Percentiles rank a stretch among this genome's conserved stretches.
Evolutionary conservation across 2,329 filamentous ascomycete species (phyloP).

Genomic region (Fusarium odoratissimum): DNA sequence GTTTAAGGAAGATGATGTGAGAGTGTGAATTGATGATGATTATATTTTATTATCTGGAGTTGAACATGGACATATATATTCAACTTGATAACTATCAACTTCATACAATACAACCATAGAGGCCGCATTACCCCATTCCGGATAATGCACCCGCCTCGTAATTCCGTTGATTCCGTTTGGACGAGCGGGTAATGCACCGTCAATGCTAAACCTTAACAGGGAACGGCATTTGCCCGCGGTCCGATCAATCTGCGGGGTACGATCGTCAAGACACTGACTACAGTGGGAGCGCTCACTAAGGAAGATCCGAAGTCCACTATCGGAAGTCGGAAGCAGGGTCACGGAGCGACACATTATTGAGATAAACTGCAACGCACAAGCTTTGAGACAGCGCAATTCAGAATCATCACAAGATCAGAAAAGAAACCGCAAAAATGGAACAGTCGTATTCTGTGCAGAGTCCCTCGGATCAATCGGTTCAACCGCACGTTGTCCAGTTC

Average conservation of each 20-base stretch:
- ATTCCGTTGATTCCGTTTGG: conserved; percentile 2
- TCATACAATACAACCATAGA: not conserved
- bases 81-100: not conserved
- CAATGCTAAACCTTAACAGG: not conserved
- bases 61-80: conserved; percentile 10
- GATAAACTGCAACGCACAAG: not conserved
- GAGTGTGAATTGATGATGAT: not conserved
- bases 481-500: conserved; percentile 26
- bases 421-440: conserved; percentile 17
- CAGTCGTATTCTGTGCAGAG: conserved; percentile 23
- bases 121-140: not conserved
- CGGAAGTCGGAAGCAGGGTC: conserved; percentile 35
- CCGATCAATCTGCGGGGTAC: conserved; percentile 26
- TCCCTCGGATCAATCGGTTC: conserved; percentile 25
- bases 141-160: conserved; percentile 19
- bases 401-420: not conserved
- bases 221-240: conserved; percentile 4
- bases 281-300: not conserved
- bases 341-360: not conserved
- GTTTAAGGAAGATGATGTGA: not conserved
- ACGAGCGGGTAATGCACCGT: conserved; percentile 27
- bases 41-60: not conserved
- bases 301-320: conserved; percentile 14
- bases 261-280: not conserved
- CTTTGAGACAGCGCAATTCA: not conserved